These are phyloP conservation scores for Amanita subjunquillea DNA, from an alignment of 768 basidiomycete genomes.

Conservation along the genomic window DNA sequence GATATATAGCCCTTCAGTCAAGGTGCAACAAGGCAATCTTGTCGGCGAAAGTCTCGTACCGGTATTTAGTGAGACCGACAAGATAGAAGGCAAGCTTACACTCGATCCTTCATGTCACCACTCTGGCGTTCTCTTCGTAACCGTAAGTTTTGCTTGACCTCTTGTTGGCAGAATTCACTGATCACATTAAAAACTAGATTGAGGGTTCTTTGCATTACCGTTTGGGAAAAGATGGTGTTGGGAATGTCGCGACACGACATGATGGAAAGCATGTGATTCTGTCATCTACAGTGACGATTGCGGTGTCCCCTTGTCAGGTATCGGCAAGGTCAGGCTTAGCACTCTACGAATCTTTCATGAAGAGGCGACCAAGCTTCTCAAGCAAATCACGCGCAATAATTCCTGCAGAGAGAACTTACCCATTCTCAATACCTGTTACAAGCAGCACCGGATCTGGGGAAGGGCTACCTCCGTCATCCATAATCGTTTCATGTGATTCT, in stretches of 20 bases:
- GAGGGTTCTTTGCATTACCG: slow-evolving; percentile 50
- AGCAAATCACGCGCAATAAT: slow-evolving; percentile 17
- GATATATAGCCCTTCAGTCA: slow-evolving; percentile 52
- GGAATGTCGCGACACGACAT: slow-evolving; percentile 7
- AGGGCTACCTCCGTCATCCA: slow-evolving; percentile 39
- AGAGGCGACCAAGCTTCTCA: slow-evolving; percentile 34
- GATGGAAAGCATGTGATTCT: slow-evolving; percentile 38
- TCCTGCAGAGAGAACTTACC: slow-evolving; percentile 28
- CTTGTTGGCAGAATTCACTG: not conserved
- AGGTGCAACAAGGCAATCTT: slow-evolving; percentile 24
- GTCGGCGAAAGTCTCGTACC: slow-evolving; percentile 26
- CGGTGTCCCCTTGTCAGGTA: slow-evolving; percentile 24
- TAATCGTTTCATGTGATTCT: slow-evolving; percentile 14
- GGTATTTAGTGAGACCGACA: slow-evolving; percentile 53
- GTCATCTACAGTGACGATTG: slow-evolving; percentile 32
- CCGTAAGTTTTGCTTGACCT: slow-evolving; percentile 29
- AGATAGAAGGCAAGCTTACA: slow-evolving; percentile 47
- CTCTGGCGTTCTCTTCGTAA: slow-evolving; percentile 47
- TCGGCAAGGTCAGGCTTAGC: slow-evolving; percentile 17
- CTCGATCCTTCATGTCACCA: slow-evolving; percentile 42
- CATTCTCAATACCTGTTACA: slow-evolving; percentile 51
- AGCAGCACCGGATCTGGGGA: slow-evolving; percentile 37
- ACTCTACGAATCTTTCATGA: slow-evolving; percentile 34
- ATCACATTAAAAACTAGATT: slow-evolving; percentile 27
- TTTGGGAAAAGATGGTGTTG: slow-evolving; percentile 11